Base-by-base conservation (phyloP, 1,284 basidiomycete genomes). In the Blastosporella zonata region DNA sequence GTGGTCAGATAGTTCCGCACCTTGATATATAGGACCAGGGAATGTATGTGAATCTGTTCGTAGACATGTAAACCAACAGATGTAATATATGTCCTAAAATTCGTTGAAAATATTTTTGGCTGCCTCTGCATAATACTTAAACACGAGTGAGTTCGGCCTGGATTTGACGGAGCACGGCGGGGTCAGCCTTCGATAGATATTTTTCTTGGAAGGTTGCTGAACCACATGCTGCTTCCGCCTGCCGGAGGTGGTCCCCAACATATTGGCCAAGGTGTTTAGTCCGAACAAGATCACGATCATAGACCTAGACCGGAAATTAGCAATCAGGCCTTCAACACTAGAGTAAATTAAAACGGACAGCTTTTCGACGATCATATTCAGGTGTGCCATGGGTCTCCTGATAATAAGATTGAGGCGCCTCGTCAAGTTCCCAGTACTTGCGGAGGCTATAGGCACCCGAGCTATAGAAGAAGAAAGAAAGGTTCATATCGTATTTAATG, bases 331-430 rank as follows among this genome's bases (percentile, higher is more conserved):
- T 31, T 43, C 10, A 20, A 23, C 17, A 43, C 29, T 13, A 27
- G 9, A 29, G 35, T 20, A 44, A 43, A 27, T 33, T 20, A 27
- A 46, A 0, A 67, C 76, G 37, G 65, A 90, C 89, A 52, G 69
- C 67, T 71, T 80, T 80, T 38, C 88, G 78, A 39, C 89, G 83
- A 25, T 74, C 71, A 58, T 84, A 83, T 62, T 92, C 89, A 6
- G 78, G 68, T 0, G 84, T 88, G 2, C 74, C 81, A 63, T 86
- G 75, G 7, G 78, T 75, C 13, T 72, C 74, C 31, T 77, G 73
- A 58, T 78, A 85, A 56, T 78, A 84, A 2, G 74, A 68, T 6
- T 63, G 59, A 2, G 84, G 82, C 21, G 78, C 67, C 46, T 71
- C 72, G 44, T 80, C 70, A 2, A 78, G 62, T 54, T 89, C 85